Percentiles rank a stretch among this genome's conserved stretches.
Conservation (phyloP, 2,329 filamentous ascomycete species). For the Drechslerella stenobrocha region DNA sequence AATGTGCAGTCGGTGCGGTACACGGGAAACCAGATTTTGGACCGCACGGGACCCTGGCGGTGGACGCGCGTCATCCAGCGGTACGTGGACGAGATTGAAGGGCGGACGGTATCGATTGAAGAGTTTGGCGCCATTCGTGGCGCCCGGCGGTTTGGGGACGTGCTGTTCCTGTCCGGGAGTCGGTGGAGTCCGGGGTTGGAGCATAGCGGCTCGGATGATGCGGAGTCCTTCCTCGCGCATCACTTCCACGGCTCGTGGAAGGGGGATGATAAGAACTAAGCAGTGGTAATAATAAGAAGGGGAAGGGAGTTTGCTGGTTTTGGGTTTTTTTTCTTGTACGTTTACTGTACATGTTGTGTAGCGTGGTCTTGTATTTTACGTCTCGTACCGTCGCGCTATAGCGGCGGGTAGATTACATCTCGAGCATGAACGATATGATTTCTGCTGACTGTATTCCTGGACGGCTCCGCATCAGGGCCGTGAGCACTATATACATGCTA, state of each 20-base stretch:
- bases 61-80: constrained; percentile 16
- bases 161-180: constrained; percentile 33
- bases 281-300: too few relatives aligned
- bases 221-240: constrained; percentile 10
- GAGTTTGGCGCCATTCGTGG: constrained; percentile 21
- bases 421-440: too few relatives aligned
- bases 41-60: constrained; percentile 25
- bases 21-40: constrained; percentile 7
- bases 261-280: constrained; percentile 9
- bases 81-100: constrained; percentile 27
- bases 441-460: too few relatives aligned
- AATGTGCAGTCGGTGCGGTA: constrained; percentile 8
- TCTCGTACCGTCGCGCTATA: too few relatives aligned
- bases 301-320: too few relatives aligned
- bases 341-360: too few relatives aligned
- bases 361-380: too few relatives aligned
- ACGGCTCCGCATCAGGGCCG: too few relatives aligned
- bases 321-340: too few relatives aligned
- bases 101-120: constrained; percentile 4
- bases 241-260: constrained; percentile 20
- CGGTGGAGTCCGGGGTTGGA: constrained; percentile 30
- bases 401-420: too few relatives aligned
- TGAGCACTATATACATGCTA: too few relatives aligned
- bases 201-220: constrained; percentile 27
- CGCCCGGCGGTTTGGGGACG: constrained; percentile 31